Conservation (phyloP, 176 grass and related monocot genomes). For the Stipa capillata region DNA sequence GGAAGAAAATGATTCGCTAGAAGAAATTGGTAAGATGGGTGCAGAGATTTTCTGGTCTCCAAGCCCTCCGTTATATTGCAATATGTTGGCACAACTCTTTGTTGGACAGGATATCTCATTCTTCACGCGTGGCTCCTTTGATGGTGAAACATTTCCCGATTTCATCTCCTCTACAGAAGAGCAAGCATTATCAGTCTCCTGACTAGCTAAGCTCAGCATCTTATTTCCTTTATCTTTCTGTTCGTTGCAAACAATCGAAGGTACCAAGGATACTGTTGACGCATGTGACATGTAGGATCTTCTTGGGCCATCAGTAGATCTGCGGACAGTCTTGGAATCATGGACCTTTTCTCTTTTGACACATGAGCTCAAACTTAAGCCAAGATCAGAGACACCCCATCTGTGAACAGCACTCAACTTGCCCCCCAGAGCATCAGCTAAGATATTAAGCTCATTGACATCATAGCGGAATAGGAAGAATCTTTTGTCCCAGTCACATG, state of each 20-base stretch:
- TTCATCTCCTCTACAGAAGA: constrained; percentile 27
- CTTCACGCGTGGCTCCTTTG: not conserved
- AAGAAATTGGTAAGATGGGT: constrained; percentile 19
- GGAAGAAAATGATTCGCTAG: constrained; percentile 16
- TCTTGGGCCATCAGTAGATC: constrained; percentile 33
- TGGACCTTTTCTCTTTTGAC: constrained; percentile 56
- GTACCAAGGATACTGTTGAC: constrained; percentile 34
- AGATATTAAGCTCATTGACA: constrained; percentile 69
- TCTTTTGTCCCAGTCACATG: constrained; percentile 62
- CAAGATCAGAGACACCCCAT: constrained; percentile 83
- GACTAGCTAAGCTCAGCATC: not conserved
- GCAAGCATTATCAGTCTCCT: not conserved
- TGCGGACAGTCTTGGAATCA: constrained; percentile 42
- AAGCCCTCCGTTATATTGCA: constrained; percentile 20
- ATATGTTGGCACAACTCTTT: not conserved
- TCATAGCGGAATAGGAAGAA: constrained; percentile 86
- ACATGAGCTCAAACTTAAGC: constrained; percentile 63
- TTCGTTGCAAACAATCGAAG: constrained; percentile 3
- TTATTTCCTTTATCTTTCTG: constrained; percentile 33
- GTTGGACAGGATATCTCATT: constrained; percentile 1
- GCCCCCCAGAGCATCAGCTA: constrained; percentile 83
- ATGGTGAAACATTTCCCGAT: constrained; percentile 16
- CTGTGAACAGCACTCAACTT: constrained; percentile 89
- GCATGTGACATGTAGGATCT: constrained; percentile 39
- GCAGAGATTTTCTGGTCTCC: constrained; percentile 16